phyloP scores from a whole-genome alignment of 169 alveolate genomes.

The Perkinsus marinus region DNA sequence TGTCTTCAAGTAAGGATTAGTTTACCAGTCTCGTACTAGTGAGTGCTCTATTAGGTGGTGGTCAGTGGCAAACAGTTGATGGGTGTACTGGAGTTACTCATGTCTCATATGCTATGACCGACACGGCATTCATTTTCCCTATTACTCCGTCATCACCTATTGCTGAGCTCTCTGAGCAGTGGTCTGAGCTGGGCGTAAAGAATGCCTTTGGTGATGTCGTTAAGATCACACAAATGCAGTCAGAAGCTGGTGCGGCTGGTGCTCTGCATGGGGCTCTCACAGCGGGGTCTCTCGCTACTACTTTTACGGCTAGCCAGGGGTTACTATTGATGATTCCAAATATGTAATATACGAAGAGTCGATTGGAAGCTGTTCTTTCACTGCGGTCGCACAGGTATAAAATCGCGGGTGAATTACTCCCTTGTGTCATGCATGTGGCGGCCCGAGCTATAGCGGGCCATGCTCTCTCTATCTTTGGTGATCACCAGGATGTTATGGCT shows the following conservation, averaged over 20 bases:
- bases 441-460: slow-evolving; percentile 34
- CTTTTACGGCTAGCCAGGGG: slow-evolving; percentile 43
- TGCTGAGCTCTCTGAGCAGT: slow-evolving; percentile 39
- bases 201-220: slow-evolving; percentile 36
- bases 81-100: slow-evolving; percentile 40
- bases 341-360: slow-evolving; percentile 39
- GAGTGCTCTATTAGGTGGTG: neutral
- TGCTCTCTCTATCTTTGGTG: slow-evolving; percentile 34
- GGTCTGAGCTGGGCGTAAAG: slow-evolving; percentile 31
- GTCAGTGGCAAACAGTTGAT: neutral
- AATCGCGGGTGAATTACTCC: slow-evolving; percentile 43
- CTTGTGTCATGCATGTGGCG: slow-evolving; percentile 43
- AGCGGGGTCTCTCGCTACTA: slow-evolving; percentile 34
- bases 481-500: slow-evolving; percentile 43
- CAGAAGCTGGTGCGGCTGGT: slow-evolving; percentile 47
- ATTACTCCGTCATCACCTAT: slow-evolving; percentile 42
- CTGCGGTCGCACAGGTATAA: slow-evolving; percentile 34
- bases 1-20: neutral
- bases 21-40: neutral
- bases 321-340: slow-evolving; percentile 38
- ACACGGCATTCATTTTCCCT: slow-evolving; percentile 40
- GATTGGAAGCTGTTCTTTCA: slow-evolving; percentile 33
- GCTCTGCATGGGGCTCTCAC: slow-evolving; percentile 40
- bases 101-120: slow-evolving; percentile 41
- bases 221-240: slow-evolving; percentile 40